phyloP scores from a whole-genome alignment of 495 filamentous ascomycete species.

The Podospora pseudoanserina region DNA sequence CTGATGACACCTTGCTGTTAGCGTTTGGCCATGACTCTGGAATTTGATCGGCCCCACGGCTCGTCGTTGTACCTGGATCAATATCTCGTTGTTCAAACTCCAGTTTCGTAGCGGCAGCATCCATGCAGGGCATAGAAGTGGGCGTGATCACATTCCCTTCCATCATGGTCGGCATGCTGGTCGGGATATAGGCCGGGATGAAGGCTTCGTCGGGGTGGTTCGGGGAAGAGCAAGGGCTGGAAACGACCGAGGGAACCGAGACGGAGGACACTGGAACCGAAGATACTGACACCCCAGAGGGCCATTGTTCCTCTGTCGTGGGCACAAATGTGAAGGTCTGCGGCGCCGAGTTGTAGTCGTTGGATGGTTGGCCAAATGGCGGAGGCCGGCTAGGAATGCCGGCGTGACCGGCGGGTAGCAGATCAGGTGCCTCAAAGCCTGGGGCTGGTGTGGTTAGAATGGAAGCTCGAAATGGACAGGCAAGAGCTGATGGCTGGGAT shows the following conservation, averaged over 20 bases:
- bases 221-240: constrained; percentile 43
- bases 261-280: constrained; percentile 12
- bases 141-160: constrained; percentile 29
- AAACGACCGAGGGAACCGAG: constrained; percentile 35
- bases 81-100: constrained; percentile 26
- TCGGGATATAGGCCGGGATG: constrained; percentile 33
- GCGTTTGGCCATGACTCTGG: neutral
- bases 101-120: constrained; percentile 4
- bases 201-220: constrained; percentile 36
- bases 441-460: constrained; percentile 15
- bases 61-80: constrained; percentile 22
- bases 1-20: constrained; percentile 7
- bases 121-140: constrained; percentile 20
- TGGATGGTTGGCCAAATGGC: constrained; percentile 14
- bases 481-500: constrained; percentile 15
- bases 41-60: neutral
- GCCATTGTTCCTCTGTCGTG: constrained; percentile 38
- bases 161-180: constrained; percentile 37
- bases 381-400: constrained; percentile 17
- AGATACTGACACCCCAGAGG: constrained; percentile 15
- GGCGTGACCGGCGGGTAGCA: constrained; percentile 9
- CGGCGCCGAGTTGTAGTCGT: constrained; percentile 23
- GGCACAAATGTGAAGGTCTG: constrained; percentile 29
- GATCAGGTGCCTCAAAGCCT: constrained; percentile 22
- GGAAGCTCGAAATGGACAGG: constrained; percentile 6